phyloP scores from a whole-genome alignment of 1,284 basidiomycete genomes.

The Trametes polyzona region DNA sequence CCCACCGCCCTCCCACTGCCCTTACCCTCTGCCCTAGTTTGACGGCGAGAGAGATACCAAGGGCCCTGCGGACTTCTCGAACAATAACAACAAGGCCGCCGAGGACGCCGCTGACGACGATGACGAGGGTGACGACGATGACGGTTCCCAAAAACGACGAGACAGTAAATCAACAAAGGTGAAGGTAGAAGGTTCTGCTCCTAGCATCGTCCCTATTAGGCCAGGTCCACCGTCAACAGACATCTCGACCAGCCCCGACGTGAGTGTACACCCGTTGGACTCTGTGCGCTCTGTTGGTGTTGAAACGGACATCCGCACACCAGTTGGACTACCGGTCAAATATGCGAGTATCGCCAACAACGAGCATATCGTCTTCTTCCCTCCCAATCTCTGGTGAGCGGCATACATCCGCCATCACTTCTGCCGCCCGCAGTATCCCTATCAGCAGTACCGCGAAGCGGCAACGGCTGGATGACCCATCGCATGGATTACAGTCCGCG shows the following conservation, averaged over 20 bases:
- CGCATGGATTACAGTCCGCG: constrained; percentile 23
- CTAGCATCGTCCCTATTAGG: constrained; percentile 31
- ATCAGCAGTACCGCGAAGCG: constrained; percentile 29
- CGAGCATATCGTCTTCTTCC: constrained; percentile 28
- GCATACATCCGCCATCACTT: constrained; percentile 24
- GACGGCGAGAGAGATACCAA: constrained; percentile 53
- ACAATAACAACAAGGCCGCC: constrained; percentile 40
- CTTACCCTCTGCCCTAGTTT: constrained; percentile 41
- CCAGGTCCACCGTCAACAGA: constrained; percentile 27
- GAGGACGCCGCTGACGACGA: constrained; percentile 50
- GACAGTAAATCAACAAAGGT: constrained; percentile 29
- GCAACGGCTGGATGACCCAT: constrained; percentile 25
- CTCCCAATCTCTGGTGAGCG: constrained; percentile 40
- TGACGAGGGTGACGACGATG: constrained; percentile 44
- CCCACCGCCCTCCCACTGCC: not conserved
- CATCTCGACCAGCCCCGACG: constrained; percentile 28
- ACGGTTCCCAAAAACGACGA: constrained; percentile 27
- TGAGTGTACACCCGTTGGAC: constrained; percentile 17
- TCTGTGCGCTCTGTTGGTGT: not conserved
- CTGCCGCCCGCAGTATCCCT: constrained; percentile 24
- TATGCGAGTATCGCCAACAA: constrained; percentile 27
- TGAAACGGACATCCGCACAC: constrained; percentile 4
- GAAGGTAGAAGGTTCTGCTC: constrained; percentile 23
- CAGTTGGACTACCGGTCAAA: constrained; percentile 33
- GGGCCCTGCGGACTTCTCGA: constrained; percentile 48